These are phyloP conservation scores for Hypoxylon sp. DNA, from an alignment of 2,329 filamentous ascomycete genomes.

Conservation along the genomic window DNA sequence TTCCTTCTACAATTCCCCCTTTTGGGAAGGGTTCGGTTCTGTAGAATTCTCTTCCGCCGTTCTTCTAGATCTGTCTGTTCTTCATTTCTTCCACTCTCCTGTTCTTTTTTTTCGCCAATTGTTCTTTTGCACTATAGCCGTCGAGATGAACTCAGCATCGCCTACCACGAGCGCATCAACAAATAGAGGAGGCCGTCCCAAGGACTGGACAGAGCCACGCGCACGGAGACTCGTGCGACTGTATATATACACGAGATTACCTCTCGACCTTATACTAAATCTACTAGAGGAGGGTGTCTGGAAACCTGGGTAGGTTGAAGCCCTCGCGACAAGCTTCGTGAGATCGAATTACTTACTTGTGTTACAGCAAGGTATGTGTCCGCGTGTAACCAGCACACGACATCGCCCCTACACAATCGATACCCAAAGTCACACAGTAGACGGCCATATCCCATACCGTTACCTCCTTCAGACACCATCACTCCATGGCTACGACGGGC, in stretches of 20 bases:
- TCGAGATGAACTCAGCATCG: slow-evolving; percentile 41
- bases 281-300: slow-evolving; percentile 57
- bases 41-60: slow-evolving; percentile 16
- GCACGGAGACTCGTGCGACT: slow-evolving; percentile 63
- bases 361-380: slow-evolving; percentile 51
- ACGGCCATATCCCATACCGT: neutral
- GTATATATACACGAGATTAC: slow-evolving; percentile 64
- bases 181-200: slow-evolving; percentile 57
- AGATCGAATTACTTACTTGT: slow-evolving; percentile 19
- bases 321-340: slow-evolving; percentile 6
- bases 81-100: neutral
- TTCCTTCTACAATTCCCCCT: slow-evolving; percentile 12
- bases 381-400: neutral
- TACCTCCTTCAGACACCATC: neutral
- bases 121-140: neutral
- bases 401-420: neutral
- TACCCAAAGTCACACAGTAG: neutral
- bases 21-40: slow-evolving; percentile 13
- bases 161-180: slow-evolving; percentile 41
- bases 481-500: neutral
- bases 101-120: neutral
- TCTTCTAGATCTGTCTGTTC: neutral
- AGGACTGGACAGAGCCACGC: slow-evolving; percentile 62
- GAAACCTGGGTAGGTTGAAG: slow-evolving; percentile 54
- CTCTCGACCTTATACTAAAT: slow-evolving; percentile 58